These are phyloP conservation scores for Paraleonurus japonicus DNA, from an alignment of 257 asterid species.

Conservation along the genomic window DNA sequence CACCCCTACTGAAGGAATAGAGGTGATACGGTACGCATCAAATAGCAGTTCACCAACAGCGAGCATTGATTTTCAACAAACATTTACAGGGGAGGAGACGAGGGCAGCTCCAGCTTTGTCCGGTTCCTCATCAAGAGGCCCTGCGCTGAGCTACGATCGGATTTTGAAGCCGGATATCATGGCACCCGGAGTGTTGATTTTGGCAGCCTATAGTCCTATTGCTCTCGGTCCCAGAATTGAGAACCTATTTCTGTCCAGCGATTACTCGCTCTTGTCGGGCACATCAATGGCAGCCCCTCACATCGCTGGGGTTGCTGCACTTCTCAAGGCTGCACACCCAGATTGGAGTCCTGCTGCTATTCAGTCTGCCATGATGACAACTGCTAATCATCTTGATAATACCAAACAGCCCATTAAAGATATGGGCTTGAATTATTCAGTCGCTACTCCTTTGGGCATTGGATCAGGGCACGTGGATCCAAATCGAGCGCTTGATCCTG, in stretches of 20 bases:
- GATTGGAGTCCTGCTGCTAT: constrained; percentile 51
- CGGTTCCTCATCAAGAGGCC: neutral
- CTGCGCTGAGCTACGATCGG: neutral
- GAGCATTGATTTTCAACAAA: neutral
- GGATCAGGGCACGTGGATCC: constrained; percentile 50
- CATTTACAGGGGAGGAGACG: neutral
- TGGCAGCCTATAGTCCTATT: constrained; percentile 33
- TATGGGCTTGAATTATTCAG: neutral
- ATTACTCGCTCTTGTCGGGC: constrained; percentile 32
- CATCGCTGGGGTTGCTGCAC: constrained; percentile 39
- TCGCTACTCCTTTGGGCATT: constrained; percentile 35
- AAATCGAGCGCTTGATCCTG: constrained; percentile 48
- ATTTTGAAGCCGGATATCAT: constrained; percentile 40
- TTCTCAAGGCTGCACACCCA: constrained; percentile 42
- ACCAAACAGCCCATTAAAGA: constrained; percentile 38
- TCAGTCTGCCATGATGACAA: constrained; percentile 57
- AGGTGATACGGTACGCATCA: neutral
- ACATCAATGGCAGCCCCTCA: constrained; percentile 53
- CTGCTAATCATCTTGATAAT: constrained; percentile 43
- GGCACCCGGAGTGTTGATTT: constrained; percentile 38
- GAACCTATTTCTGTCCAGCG: constrained; percentile 17
- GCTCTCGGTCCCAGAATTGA: constrained; percentile 14
- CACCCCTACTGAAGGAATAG: neutral
- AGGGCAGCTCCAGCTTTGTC: neutral
- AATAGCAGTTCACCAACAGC: neutral